Base-by-base conservation (phyloP, 176 grass and related monocot species). In the Puccinellia tenuiflora region DNA sequence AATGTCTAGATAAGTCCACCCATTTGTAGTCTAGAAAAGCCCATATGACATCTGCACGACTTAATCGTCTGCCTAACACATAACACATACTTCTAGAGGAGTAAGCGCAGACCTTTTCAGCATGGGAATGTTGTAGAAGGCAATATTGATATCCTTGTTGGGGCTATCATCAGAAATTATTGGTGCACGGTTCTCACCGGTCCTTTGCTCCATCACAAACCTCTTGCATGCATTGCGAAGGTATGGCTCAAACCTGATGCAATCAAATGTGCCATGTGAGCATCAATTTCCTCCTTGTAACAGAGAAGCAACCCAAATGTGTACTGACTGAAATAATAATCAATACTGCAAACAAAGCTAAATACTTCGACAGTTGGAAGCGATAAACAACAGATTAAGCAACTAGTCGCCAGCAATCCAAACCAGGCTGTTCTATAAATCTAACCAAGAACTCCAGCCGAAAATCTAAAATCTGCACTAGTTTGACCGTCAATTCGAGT, bases 161-260 rank as follows among this genome's bases (percentile, higher is more conserved):
- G 93, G 93, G 78, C 89, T 98, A 61, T 98, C 96, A 57, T 98
- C 91, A 15, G 91, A 80, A 73, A 98, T 93, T 83, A 98, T 84
- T 20, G 93, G 87, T 3, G 90, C 75, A 34, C 92, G 90, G 64
- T 91, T 93, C 46, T 95, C 92, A 0, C 87, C 81, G 5, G 89
- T 86, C 54, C 90, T 90, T 3, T 88, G 83, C 64, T 95, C 89
- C 80, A 85, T 86, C 64, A 99, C 91, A 83, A 96, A 99, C 74
- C 93, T 93, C 77, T 96, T 96, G 81, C 96, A 99, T 16, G 93
- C 96, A 69, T 99, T 96, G 51, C 89, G 85, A n/a, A 99, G 71
- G 70, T 88, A 96, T 0, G 91, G 85, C 70, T 96, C 93, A 34
- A 99, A 99, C 86, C 96, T 98, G 79, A 69, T 46, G 66, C 5